Percentiles rank a stretch among this genome's conserved stretches.
These are phyloP conservation scores for Fusarium humuli DNA, from an alignment of 2,329 filamentous ascomycete species.

Conservation along the genomic window DNA sequence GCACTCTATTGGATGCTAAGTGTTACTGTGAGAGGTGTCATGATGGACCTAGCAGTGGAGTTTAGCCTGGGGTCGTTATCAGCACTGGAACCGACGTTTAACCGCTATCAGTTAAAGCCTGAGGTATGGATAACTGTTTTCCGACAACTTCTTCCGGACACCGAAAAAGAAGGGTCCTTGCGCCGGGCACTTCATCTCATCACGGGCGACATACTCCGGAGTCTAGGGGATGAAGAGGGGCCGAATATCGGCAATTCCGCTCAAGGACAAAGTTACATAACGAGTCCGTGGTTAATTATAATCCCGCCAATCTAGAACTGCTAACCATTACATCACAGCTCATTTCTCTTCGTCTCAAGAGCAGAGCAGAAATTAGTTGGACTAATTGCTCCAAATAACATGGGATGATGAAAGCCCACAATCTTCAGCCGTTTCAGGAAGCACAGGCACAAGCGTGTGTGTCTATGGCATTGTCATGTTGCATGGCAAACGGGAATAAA, in stretches of 20 bases:
- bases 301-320: slow-evolving; percentile 19
- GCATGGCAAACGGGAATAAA: slow-evolving; percentile 4
- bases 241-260: slow-evolving; percentile 36
- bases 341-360: slow-evolving; percentile 26
- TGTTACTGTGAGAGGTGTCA: slow-evolving; percentile 49
- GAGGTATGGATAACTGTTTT: not conserved
- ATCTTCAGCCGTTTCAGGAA: not conserved
- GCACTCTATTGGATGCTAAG: slow-evolving; percentile 23
- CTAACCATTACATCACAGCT: slow-evolving; percentile 35
- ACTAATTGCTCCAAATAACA: not conserved
- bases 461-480: not conserved
- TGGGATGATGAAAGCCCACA: not conserved
- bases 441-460: not conserved
- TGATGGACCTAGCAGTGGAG: slow-evolving; percentile 45
- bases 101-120: not conserved
- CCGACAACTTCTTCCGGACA: slow-evolving; percentile 9
- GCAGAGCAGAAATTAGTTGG: slow-evolving; percentile 1
- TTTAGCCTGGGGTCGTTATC: slow-evolving; percentile 37
- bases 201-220: slow-evolving; percentile 25
- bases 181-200: slow-evolving; percentile 22
- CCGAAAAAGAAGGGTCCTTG: slow-evolving; percentile 25
- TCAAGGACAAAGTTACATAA: slow-evolving; percentile 12
- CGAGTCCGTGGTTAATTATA: slow-evolving; percentile 32
- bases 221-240: slow-evolving; percentile 30
- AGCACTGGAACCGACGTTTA: not conserved